Conservation (phyloP, 257 asterid species). For the Plantago major region DNA sequence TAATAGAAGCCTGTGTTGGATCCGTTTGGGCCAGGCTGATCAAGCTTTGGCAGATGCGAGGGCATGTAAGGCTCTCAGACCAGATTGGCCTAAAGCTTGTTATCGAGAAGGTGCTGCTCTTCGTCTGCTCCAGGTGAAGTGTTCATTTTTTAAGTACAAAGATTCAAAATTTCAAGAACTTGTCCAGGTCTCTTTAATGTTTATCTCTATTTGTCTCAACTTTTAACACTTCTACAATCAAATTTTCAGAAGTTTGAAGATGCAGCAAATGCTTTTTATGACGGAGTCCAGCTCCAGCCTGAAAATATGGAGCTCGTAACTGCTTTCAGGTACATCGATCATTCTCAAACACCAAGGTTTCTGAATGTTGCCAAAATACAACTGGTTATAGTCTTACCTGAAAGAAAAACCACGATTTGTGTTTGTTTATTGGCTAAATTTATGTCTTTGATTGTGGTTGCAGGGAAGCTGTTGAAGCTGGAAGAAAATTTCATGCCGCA, state of each 20-base stretch:
- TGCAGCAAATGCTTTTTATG: slow-evolving; percentile 90
- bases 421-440: too few relatives aligned
- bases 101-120: slow-evolving; percentile 96
- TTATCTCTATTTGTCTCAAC: too few relatives aligned
- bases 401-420: too few relatives aligned
- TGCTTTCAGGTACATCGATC: slow-evolving; percentile 68
- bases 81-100: slow-evolving; percentile 97
- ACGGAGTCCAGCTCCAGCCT: slow-evolving; percentile 80
- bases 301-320: slow-evolving; percentile 84
- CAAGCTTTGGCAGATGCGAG: slow-evolving; percentile 83
- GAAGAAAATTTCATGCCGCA: slow-evolving; percentile 47
- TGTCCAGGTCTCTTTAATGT: too few relatives aligned
- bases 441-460: slow-evolving; percentile 8
- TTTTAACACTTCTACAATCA: slow-evolving; percentile 8
- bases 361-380: too few relatives aligned
- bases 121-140: slow-evolving; percentile 62
- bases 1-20: slow-evolving; percentile 93
- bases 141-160: background rate
- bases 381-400: too few relatives aligned
- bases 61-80: slow-evolving; percentile 72
- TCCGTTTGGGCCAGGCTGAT: slow-evolving; percentile 85
- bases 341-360: background rate
- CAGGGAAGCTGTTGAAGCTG: slow-evolving; percentile 98
- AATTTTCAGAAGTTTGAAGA: slow-evolving; percentile 78
- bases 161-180: background rate